Conservation (phyloP, 1,139 yeast genomes). For the Maudiozyma humilis region DNA sequence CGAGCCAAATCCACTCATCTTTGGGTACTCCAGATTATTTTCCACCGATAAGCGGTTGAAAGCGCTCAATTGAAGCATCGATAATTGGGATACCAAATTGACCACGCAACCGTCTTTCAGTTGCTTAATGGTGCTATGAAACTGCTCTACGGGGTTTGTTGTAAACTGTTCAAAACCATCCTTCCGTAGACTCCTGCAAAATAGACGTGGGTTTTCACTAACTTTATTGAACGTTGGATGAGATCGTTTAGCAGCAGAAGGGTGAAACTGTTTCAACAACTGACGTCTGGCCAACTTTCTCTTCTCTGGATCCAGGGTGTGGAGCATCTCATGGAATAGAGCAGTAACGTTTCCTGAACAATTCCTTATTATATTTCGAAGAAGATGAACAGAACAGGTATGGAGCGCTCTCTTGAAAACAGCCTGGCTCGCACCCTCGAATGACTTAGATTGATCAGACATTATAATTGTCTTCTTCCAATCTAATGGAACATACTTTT, state of each 20-base stretch:
- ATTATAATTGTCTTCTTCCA: not conserved
- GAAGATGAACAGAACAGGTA: not conserved
- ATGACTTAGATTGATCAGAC: not conserved
- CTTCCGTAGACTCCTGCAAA: not conserved
- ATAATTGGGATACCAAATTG: not conserved
- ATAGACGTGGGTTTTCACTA: not conserved
- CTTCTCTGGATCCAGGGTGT: not conserved
- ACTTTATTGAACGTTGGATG: not conserved
- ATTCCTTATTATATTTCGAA: not conserved
- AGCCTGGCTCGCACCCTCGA: not conserved
- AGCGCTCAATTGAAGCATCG: not conserved
- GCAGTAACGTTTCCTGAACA: not conserved
- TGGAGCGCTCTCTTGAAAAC: not conserved
- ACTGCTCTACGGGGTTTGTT: not conserved
- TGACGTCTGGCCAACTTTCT: not conserved
- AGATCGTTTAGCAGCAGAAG: not conserved
- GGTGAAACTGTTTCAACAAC: not conserved
- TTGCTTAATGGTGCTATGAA: not conserved
- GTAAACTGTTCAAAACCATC: not conserved
- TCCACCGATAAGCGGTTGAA: not conserved
- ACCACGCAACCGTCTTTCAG: not conserved
- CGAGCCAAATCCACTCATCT: not conserved
- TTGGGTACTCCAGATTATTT: not conserved
- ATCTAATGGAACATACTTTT: not conserved
- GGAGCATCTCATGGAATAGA: not conserved